Base-by-base conservation (phyloP, 2,329 filamentous ascomycete genomes). In the Diaporthe vaccinii region DNA sequence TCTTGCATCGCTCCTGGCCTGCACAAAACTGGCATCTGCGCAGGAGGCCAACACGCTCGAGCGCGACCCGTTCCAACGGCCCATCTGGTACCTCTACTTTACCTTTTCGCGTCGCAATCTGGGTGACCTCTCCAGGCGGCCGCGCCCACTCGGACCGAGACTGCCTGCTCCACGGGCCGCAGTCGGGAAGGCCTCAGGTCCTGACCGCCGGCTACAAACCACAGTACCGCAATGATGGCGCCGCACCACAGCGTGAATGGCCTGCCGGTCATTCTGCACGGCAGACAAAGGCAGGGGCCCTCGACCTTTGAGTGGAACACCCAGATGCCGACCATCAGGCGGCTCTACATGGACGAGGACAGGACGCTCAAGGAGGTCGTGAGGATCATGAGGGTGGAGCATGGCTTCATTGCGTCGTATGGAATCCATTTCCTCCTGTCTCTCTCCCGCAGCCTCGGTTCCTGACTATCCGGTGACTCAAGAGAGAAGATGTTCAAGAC, bases 321-420 rank as follows among this genome's bases (percentile, higher is more conserved):
- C 34, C 61, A 75, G 10, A 61, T 75, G 74, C 74, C 74, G 28
- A 73, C 36, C 17, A 75, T 75, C n/a, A 51, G 44, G 31, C 74
- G 41, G 53, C 74, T 75, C 44, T 75, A 75, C 70, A 67, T 75
- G 74, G 74, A 75, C 20, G 69, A 75, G 55, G 74, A 65, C 10
- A 68, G 44, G 53, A 75, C 74, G n/a, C 70, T 75, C 34, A 75
- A 75, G 74, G 69, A 75, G n/a, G 53, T 75, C 25, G 72, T 75
- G 62, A 72, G 58, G 9, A 67, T 75, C 25, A 75, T 75, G 74
- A 41, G 58, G 55, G n/a, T 25, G 7, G 70, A 75, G 53, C 61
- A 75, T 67, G 59, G 36, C 22, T 73, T 75, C 44, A 44, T 51
- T 59, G 74, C 74, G 49, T 75, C 74, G 74, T 75, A 75, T 25